Percentiles rank a stretch among this genome's conserved stretches.
Conservation (phyloP, 768 basidiomycete species). For the Pluteus cervinus region DNA sequence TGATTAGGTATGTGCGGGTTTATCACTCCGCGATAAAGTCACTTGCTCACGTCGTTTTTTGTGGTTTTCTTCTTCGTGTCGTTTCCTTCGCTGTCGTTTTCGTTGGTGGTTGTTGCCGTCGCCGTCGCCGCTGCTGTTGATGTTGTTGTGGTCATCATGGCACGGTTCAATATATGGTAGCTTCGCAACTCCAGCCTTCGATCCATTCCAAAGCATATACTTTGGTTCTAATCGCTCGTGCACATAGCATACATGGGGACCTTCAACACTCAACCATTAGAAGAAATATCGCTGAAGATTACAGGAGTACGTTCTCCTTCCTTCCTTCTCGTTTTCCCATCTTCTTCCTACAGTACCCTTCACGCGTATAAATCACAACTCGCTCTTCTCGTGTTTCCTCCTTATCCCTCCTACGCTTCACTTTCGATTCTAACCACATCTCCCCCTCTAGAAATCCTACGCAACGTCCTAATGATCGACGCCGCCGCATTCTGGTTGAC, state of each 20-base stretch:
- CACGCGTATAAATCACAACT: constrained; percentile 2
- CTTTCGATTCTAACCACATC: too few relatives aligned
- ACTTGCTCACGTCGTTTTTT: neutral
- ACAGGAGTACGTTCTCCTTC: constrained; percentile 44
- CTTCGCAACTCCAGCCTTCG: constrained; percentile 70
- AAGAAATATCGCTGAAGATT: constrained; percentile 82
- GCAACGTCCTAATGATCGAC: constrained; percentile 67
- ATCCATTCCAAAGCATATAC: constrained; percentile 60
- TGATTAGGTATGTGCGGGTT: constrained; percentile 45
- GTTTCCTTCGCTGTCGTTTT: constrained; percentile 1
- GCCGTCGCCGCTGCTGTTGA: neutral
- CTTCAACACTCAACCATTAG: constrained; percentile 57
- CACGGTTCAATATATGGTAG: constrained; percentile 46
- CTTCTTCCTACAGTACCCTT: constrained; percentile 1
- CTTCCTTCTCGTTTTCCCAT: constrained; percentile 2
- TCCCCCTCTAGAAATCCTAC: constrained; percentile 74
- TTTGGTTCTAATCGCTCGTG: constrained; percentile 67
- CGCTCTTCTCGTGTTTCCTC: constrained; percentile 2
- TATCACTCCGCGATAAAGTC: constrained; percentile 1
- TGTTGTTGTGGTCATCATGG: constrained; percentile 6
- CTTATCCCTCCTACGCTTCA: neutral
- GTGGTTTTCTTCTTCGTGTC: too few relatives aligned
- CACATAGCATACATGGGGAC: constrained; percentile 50
- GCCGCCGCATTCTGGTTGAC: constrained; percentile 56
- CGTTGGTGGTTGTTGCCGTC: neutral